Evolutionary conservation across 768 basidiomycete genomes (phyloP), one percentile per base, ranked within the genome.

Genomic region (Ramaria rubella): DNA sequence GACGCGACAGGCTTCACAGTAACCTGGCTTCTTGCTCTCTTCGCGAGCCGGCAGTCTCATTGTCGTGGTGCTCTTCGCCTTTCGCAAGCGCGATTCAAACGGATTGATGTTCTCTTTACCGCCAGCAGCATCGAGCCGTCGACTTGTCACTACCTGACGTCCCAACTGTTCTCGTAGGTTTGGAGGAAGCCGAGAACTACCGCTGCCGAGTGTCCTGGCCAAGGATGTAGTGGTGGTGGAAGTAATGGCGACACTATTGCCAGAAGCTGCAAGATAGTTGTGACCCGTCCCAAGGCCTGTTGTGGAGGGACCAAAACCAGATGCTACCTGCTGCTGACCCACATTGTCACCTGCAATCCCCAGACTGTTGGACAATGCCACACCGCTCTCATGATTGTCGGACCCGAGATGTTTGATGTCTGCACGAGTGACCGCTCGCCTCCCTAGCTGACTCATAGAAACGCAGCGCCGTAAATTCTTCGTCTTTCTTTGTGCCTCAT

Each of bases 1-100:
- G 55, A 78, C 65, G 36, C 95, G 81, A 69, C 96, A 99, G 67
- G 93, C 94, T 70, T 99, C 96, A 69, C 96, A 99, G 70, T 97
- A 98, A 4, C 96, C 96, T 4, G 94, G 87, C 64, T 96, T 97
- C 60, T 79, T 82, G 17, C 83, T 84, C 72, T 95, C 92, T 57
- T 93, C 89, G 36, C 90, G 82, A 65, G 81, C 85, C 7, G 87
- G 83, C 55, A 88, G 73, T 64, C 79, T 77, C 46, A 91, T 70
- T 1, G 86, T 88, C 65, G 88, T 88, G 51, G 87, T 90, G 62
- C 89, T 92, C 61, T 82, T 81, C 66, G 87, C 87, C 71, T 88
- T 92, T 64, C 81, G 78, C 49, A 93, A 72, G 72, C 51, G 43
- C 76, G 59, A 34, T 71, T 70, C 21, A 75, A 75, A 42, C 77